Evolutionary conservation across 768 basidiomycete species (phyloP).

Genomic region (Suillus occidentalis): DNA sequence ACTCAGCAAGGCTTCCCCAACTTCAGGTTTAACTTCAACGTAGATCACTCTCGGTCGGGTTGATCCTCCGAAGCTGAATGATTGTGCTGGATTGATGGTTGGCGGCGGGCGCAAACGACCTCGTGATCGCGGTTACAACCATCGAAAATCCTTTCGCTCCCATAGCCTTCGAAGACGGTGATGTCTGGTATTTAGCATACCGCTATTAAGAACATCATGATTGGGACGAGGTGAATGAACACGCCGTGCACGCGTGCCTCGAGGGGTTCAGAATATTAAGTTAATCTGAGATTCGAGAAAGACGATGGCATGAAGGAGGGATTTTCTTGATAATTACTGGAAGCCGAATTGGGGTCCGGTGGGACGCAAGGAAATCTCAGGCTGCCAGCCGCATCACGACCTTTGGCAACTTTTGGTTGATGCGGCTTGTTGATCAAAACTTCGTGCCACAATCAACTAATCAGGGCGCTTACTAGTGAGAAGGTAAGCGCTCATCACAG

Average conservation of each 20-base stretch:
- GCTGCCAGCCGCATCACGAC: no score
- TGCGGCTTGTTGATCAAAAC: not conserved
- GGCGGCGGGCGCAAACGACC: no score
- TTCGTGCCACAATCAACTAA: not conserved
- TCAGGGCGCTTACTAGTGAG: not conserved
- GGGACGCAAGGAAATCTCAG: no score
- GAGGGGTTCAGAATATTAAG: not conserved
- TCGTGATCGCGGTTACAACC: not conserved
- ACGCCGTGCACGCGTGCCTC: not conserved
- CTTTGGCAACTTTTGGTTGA: not conserved
- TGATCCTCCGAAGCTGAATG: not conserved
- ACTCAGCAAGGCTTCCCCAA: not conserved
- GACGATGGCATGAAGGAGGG: no score
- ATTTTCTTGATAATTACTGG: not conserved
- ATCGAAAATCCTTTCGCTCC: not conserved
- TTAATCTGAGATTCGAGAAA: not conserved
- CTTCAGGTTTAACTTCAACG: not conserved
- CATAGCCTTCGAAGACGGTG: not conserved
- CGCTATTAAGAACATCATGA: not conserved
- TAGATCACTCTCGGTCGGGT: not conserved
- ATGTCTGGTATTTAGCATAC: not conserved
- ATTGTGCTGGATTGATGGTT: not conserved
- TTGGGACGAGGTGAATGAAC: not conserved
- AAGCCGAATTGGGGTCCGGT: not conserved
- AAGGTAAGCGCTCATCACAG: slow-evolving; percentile 2